Evolutionary conservation across 1,284 basidiomycete genomes (phyloP).

Genomic region (Ceratorhiza oryzae-sativae): DNA sequence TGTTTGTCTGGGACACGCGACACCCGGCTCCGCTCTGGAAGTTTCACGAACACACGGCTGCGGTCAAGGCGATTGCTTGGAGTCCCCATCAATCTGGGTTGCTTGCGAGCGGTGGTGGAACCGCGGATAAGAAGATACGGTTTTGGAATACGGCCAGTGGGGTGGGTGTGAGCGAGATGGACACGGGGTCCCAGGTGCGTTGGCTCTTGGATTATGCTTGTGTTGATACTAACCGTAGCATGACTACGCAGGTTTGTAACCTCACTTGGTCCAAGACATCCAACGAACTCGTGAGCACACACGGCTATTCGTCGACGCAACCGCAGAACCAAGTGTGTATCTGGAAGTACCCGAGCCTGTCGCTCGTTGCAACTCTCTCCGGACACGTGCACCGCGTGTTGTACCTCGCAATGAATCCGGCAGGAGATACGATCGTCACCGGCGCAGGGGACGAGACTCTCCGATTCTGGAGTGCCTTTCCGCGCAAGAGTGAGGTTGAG

Average conservation of each 20-base stretch:
- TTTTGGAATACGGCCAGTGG: conserved; percentile 97
- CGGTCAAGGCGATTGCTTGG: conserved; percentile 98
- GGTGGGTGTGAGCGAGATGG: conserved; percentile 81
- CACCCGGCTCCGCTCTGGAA: conserved; percentile 75
- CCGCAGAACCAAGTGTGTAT: conserved; percentile 97
- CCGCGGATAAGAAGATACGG: conserved; percentile 95
- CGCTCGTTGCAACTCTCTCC: conserved; percentile 92
- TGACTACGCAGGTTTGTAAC: conserved; percentile 82
- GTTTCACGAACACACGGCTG: conserved; percentile 95
- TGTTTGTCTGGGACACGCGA: conserved; percentile 89
- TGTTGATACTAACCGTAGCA: conserved; percentile 6
- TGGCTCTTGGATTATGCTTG: background rate
- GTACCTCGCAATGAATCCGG: conserved; percentile 96
- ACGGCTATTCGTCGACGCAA: conserved; percentile 93
- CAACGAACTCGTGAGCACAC: conserved; percentile 96
- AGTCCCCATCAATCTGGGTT: conserved; percentile 93
- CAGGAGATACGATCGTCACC: conserved; percentile 97
- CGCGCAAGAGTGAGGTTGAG: conserved; percentile 62
- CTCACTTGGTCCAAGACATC: conserved; percentile 95
- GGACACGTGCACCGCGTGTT: conserved; percentile 95
- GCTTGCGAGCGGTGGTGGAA: conserved; percentile 96
- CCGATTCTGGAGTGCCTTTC: conserved; percentile 95
- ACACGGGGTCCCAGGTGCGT: conserved; percentile 91
- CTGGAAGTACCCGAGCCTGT: conserved; percentile 94
- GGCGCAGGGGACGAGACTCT: conserved; percentile 98